These are phyloP conservation scores for Durusdinium trenchii DNA, from an alignment of 73 alveolate species.

Conservation along the genomic window DNA sequence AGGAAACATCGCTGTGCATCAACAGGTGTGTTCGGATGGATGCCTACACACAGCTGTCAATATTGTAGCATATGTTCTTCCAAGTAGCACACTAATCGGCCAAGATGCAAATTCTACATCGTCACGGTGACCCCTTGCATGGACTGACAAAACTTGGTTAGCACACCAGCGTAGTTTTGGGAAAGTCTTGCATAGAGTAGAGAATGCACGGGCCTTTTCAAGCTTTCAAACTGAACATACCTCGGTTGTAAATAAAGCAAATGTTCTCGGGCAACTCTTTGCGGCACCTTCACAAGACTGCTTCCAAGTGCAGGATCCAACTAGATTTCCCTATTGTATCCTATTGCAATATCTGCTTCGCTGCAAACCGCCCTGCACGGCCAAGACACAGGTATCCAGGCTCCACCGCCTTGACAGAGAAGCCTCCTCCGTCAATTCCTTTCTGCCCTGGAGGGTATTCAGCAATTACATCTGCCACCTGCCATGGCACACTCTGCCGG, in stretches of 20 bases:
- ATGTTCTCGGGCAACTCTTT: too few relatives aligned
- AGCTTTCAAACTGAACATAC: constrained; percentile 68
- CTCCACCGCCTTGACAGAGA: constrained; percentile 4
- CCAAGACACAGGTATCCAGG: constrained; percentile 26
- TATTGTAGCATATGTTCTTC: background rate
- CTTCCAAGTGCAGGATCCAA: too few relatives aligned
- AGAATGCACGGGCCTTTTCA: constrained; percentile 12
- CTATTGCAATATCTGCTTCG: too few relatives aligned
- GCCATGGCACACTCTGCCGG: background rate
- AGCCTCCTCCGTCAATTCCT: constrained; percentile 88
- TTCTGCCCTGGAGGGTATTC: constrained; percentile 83
- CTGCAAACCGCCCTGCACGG: background rate
- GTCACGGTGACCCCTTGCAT: constrained; percentile 88
- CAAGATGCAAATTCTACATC: constrained; percentile 83
- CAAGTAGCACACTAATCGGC: background rate
- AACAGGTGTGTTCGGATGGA: background rate
- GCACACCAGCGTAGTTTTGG: background rate
- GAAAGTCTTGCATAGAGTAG: background rate
- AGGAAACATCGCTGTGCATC: background rate
- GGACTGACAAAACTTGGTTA: background rate
- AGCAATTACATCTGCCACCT: constrained; percentile 64
- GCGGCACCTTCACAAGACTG: too few relatives aligned
- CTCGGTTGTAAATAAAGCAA: too few relatives aligned
- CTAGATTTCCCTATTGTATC: too few relatives aligned
- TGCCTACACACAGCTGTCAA: background rate